Conservation (phyloP, 2,329 filamentous ascomycete genomes). For the Didymella arachidicola region DNA sequence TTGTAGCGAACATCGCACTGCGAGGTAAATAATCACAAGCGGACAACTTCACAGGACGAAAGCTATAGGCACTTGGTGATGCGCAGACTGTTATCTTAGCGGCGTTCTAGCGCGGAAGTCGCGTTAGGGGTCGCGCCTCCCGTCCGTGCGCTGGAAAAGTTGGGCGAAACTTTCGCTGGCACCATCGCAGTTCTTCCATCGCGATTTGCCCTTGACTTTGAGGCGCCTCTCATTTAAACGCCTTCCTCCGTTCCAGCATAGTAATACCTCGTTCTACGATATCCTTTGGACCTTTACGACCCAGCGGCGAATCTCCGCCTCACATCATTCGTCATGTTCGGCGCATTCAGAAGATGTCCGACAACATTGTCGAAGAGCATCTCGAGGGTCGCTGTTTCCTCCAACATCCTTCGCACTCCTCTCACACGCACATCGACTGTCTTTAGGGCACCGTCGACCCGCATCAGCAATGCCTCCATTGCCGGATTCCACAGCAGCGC, state of each 20-base stretch:
- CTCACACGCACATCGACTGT: conserved; percentile 31
- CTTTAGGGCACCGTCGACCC: conserved; percentile 30
- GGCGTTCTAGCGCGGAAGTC: conserved; percentile 9
- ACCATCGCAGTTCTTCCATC: conserved; percentile 12
- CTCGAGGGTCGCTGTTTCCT: conserved; percentile 34
- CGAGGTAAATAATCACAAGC: background rate
- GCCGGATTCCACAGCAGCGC: conserved; percentile 52
- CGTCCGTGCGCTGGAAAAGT: conserved; percentile 12
- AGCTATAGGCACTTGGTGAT: background rate
- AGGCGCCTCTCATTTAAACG: conserved; percentile 16
- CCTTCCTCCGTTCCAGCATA: conserved; percentile 2
- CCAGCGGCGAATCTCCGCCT: conserved; percentile 17
- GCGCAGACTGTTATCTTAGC: conserved; percentile 14
- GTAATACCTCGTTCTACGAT: conserved; percentile 9
- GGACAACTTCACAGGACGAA: background rate
- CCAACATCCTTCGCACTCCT: conserved; percentile 36
- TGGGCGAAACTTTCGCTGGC: conserved; percentile 15
- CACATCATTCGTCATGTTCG: conserved; percentile 52
- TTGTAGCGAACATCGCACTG: background rate
- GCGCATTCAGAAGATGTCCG: conserved; percentile 52
- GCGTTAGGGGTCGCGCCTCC: conserved; percentile 10
- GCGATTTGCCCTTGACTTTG: conserved; percentile 15
- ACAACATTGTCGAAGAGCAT: conserved; percentile 47
- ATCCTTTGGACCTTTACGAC: conserved; percentile 3
- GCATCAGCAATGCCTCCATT: conserved; percentile 32